Percentiles rank a stretch among this genome's conserved stretches.
Evolutionary conservation across 805 yeast species (phyloP).

Genomic region (Pichia californica): DNA sequence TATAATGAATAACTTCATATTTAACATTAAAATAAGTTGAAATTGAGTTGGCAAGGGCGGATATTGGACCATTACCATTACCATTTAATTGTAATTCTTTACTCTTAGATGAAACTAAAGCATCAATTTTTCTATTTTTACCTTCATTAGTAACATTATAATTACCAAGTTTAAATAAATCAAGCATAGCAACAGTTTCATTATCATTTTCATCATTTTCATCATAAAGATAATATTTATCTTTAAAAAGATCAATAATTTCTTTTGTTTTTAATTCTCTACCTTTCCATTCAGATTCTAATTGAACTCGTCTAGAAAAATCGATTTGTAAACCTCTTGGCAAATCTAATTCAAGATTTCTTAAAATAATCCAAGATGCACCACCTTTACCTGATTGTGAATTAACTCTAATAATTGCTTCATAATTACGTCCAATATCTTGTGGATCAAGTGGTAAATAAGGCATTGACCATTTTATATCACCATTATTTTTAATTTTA

Average conservation of each 20-base stretch:
- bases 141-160: constrained; percentile 29
- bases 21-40: constrained; percentile 39
- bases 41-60: constrained; percentile 64
- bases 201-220: constrained; percentile 19
- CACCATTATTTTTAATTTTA: constrained; percentile 26
- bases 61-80: constrained; percentile 76
- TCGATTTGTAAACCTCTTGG: constrained; percentile 78
- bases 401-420: constrained; percentile 84
- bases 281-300: constrained; percentile 61
- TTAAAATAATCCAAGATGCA: constrained; percentile 78
- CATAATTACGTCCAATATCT: constrained; percentile 84
- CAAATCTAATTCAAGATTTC: constrained; percentile 69
- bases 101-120: constrained; percentile 40
- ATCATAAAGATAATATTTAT: constrained; percentile 38
- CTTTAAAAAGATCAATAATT: constrained; percentile 57
- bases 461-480: constrained; percentile 61
- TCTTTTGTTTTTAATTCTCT: constrained; percentile 64
- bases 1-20: constrained; percentile 61
- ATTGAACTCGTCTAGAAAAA: constrained; percentile 66
- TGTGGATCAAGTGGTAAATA: constrained; percentile 80
- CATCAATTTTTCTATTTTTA: constrained; percentile 39
- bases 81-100: constrained; percentile 39
- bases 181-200: constrained; percentile 12
- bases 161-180: constrained; percentile 21
- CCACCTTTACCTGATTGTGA: constrained; percentile 89